These are phyloP conservation scores for Danielia oregonensis DNA, from an alignment of 805 yeast species.

Conservation along the genomic window DNA sequence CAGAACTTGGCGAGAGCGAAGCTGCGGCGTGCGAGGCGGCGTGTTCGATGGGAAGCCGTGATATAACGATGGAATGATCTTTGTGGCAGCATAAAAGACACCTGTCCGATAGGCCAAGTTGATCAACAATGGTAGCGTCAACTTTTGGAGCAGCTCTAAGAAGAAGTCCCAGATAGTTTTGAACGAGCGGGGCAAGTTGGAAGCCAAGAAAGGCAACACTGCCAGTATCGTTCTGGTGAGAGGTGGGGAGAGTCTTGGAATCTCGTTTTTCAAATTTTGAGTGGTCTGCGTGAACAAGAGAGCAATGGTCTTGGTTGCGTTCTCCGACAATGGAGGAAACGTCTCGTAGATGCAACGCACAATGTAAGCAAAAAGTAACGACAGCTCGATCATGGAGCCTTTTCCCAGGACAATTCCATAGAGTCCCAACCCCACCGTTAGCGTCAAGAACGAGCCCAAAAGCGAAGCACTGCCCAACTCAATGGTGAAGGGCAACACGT, in stretches of 20 bases:
- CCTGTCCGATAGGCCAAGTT: slow-evolving; percentile 82
- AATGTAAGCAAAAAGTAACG: slow-evolving; percentile 82
- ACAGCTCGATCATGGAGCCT: slow-evolving; percentile 89
- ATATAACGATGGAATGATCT: slow-evolving; percentile 80
- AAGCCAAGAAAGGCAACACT: slow-evolving; percentile 44
- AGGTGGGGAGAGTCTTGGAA: slow-evolving; percentile 36
- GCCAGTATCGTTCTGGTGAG: slow-evolving; percentile 22
- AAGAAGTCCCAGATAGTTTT: slow-evolving; percentile 53
- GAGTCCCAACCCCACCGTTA: slow-evolving; percentile 67
- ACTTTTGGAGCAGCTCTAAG: slow-evolving; percentile 50
- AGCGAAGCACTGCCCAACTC: slow-evolving; percentile 75
- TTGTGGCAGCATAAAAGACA: slow-evolving; percentile 88
- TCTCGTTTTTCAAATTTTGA: slow-evolving; percentile 28
- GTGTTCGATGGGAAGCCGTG: slow-evolving; percentile 30
- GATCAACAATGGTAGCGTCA: slow-evolving; percentile 76
- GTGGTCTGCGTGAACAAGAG: slow-evolving; percentile 33
- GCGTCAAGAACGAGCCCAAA: slow-evolving; percentile 79
- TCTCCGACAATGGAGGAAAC: slow-evolving; percentile 78
- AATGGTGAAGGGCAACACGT: slow-evolving; percentile 68
- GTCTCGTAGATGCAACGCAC: slow-evolving; percentile 92
- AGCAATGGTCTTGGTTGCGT: slow-evolving; percentile 32
- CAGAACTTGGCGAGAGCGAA: slow-evolving; percentile 32
- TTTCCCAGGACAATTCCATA: slow-evolving; percentile 79
- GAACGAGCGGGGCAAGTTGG: slow-evolving; percentile 50
- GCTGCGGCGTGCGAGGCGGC: slow-evolving; percentile 40